A percentile compares a stretch with the other conserved stretches of the same genome.
phyloP scores from a whole-genome alignment of 495 filamentous ascomycete genomes.

The Penicillium egyptiacum region DNA sequence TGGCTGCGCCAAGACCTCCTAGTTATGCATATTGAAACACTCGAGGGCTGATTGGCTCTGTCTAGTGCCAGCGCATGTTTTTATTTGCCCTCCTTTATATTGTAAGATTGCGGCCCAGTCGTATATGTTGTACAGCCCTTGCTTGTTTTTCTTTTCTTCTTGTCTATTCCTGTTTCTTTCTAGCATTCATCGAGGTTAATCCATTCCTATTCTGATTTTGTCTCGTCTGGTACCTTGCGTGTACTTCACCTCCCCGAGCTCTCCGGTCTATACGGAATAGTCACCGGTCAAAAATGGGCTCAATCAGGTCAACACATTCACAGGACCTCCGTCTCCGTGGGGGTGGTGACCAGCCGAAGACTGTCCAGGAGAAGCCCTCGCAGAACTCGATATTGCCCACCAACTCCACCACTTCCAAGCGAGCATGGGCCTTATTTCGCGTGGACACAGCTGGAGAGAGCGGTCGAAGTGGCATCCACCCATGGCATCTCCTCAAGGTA shows the following conservation, averaged over 20 bases:
- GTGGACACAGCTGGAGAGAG: constrained; percentile 64
- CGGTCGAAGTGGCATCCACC: constrained; percentile 61
- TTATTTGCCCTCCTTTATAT: constrained; percentile 14
- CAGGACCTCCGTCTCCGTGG: constrained; percentile 8
- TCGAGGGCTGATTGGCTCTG: constrained; percentile 21
- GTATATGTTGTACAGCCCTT: neutral
- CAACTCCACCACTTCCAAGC: constrained; percentile 24
- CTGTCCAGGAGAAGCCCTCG: constrained; percentile 18
- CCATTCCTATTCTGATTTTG: neutral
- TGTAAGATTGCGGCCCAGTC: neutral
- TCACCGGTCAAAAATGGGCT: constrained; percentile 16
- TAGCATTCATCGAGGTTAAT: neutral
- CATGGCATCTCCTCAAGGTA: constrained; percentile 58
- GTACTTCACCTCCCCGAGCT: neutral
- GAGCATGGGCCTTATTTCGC: constrained; percentile 35
- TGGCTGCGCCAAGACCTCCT: constrained; percentile 24
- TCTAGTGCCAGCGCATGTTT: constrained; percentile 19
- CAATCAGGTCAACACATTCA: constrained; percentile 18
- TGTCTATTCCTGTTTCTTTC: neutral
- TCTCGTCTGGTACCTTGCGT: neutral
- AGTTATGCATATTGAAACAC: constrained; percentile 2
- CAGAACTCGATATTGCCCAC: constrained; percentile 30
- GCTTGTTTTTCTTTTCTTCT: neutral
- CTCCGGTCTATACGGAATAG: neutral
- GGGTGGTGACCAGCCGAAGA: neutral